Base-by-base conservation (phyloP, 1,284 basidiomycete species). In the Coriolopsis trogii region DNA sequence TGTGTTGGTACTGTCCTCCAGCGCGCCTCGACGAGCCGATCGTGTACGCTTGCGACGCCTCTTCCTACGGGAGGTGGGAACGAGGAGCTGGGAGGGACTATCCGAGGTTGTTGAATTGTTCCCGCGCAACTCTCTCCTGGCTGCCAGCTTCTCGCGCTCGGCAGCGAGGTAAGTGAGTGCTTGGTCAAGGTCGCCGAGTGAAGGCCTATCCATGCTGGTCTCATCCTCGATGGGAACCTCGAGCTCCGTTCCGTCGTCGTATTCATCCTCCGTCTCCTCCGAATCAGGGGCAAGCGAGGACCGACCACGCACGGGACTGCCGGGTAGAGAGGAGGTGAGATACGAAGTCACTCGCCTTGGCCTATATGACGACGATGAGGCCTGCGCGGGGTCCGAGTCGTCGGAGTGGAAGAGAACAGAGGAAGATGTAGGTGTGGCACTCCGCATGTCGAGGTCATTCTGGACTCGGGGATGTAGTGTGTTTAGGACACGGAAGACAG, bases 341-440 rank as follows among this genome's bases (percentile, higher is more conserved):
- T 84, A 88, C 28, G 79, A 77, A n/a, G 82, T 79, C 21, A 87
- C 79, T 15, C 78, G 79, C n/a, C 73, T 74, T 79, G 23, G 76
- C 74, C 88, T 87, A 89, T 36, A 86, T 82, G n/a, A n/a, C n/a
- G n/a, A n/a, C 1, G 85, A 86, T 21, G 84, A 82, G 8, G 74
- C 77, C 33, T 69, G 73, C 4, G 68, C 66, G 3, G 65, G 65
- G 50, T 76, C 72, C 3, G 75, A 75, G 34, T 78, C 76, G 40
- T 74, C 77, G 7, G 75, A 74, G 8, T 65, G 69, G 23, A 70
- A 68, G 52, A 66, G 55, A 24, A 59, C 60, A 39, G 64, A 67
- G 33, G 63, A 71, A 29, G 73, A 72, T 31, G 66, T 71, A 8
- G 65, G 60, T 1, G 69, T 67, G 28, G 60, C 59, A 49, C 60